These are phyloP conservation scores for Boletus albobrunnescens DNA, from an alignment of 1,284 basidiomycete genomes.

Conservation along the genomic window DNA sequence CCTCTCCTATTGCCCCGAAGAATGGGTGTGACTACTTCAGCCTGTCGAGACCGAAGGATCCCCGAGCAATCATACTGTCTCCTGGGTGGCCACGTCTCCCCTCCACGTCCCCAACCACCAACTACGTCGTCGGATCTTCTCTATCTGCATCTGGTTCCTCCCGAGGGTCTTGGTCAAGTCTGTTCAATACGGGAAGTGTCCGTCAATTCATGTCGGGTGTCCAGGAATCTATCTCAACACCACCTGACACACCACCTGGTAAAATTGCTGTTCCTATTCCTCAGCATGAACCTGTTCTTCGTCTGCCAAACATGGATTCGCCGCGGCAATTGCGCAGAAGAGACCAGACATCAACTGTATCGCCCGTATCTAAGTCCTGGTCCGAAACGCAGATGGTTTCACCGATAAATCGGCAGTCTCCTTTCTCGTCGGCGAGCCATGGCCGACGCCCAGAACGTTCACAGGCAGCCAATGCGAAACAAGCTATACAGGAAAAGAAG, in stretches of 20 bases:
- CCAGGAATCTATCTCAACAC: slow-evolving; percentile 46
- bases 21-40: slow-evolving; percentile 48
- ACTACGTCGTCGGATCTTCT: slow-evolving; percentile 34
- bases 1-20: slow-evolving; percentile 18
- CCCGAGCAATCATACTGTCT: slow-evolving; percentile 27
- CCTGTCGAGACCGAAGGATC: slow-evolving; percentile 36
- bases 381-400: slow-evolving; percentile 39
- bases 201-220: slow-evolving; percentile 60
- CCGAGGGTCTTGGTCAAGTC: slow-evolving; percentile 70
- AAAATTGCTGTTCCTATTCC: slow-evolving; percentile 33
- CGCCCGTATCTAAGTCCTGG: slow-evolving; percentile 52
- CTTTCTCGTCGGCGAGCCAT: slow-evolving; percentile 41
- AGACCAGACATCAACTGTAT: slow-evolving; percentile 30
- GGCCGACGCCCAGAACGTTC: slow-evolving; percentile 39
- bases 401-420: slow-evolving; percentile 31
- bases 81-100: slow-evolving; percentile 36
- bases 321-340: slow-evolving; percentile 23
- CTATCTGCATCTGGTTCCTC: slow-evolving; percentile 51
- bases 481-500: slow-evolving; percentile 35
- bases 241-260: slow-evolving; percentile 27
- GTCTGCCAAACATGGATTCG: slow-evolving; percentile 22
- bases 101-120: slow-evolving; percentile 32
- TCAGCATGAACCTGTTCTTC: slow-evolving; percentile 22
- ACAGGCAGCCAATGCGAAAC: slow-evolving; percentile 31
- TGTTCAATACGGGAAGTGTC: slow-evolving; percentile 62